These are phyloP conservation scores for Phenoliferia sp. DNA, from an alignment of 1,284 basidiomycete genomes.

Conservation along the genomic window DNA sequence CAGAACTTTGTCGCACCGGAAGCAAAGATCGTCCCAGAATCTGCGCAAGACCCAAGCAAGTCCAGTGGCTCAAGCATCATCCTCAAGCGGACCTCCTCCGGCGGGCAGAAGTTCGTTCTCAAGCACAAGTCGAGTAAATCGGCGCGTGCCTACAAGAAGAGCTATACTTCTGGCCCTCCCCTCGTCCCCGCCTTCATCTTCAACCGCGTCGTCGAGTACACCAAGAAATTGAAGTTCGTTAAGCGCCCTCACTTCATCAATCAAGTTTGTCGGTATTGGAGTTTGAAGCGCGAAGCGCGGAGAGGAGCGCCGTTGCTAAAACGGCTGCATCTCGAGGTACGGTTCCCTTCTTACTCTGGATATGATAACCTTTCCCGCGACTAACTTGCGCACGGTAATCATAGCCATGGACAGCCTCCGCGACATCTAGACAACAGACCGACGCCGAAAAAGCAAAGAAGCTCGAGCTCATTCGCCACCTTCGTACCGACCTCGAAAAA, in stretches of 20 bases:
- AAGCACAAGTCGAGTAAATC: slow-evolving; percentile 9
- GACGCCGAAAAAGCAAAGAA: slow-evolving; percentile 81
- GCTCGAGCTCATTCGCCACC: slow-evolving; percentile 62
- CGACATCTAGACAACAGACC: slow-evolving; percentile 59
- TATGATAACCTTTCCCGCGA: neutral
- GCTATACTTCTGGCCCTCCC: slow-evolving; percentile 51
- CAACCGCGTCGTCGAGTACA: slow-evolving; percentile 71
- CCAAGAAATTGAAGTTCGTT: slow-evolving; percentile 63
- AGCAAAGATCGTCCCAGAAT: neutral
- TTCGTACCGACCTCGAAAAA: slow-evolving; percentile 71
- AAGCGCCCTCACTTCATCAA: slow-evolving; percentile 75
- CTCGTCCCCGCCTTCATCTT: slow-evolving; percentile 52
- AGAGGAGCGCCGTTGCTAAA: slow-evolving; percentile 91
- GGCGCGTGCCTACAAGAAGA: slow-evolving; percentile 50
- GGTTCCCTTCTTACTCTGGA: slow-evolving; percentile 17
- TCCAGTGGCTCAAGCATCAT: slow-evolving; percentile 1
- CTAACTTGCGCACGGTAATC: neutral
- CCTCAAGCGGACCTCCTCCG: neutral
- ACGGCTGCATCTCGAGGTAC: slow-evolving; percentile 78
- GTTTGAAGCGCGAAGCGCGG: slow-evolving; percentile 86
- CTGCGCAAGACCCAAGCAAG: neutral
- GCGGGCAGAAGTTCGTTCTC: neutral
- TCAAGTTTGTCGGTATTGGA: slow-evolving; percentile 88
- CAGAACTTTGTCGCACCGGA: slow-evolving; percentile 4
- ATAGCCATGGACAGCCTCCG: slow-evolving; percentile 84